A percentile compares a stretch with the other conserved stretches of the same genome.
These are phyloP conservation scores for Aspergillus oerlinghausenensis DNA, from an alignment of 2,329 filamentous ascomycete species.

Conservation along the genomic window DNA sequence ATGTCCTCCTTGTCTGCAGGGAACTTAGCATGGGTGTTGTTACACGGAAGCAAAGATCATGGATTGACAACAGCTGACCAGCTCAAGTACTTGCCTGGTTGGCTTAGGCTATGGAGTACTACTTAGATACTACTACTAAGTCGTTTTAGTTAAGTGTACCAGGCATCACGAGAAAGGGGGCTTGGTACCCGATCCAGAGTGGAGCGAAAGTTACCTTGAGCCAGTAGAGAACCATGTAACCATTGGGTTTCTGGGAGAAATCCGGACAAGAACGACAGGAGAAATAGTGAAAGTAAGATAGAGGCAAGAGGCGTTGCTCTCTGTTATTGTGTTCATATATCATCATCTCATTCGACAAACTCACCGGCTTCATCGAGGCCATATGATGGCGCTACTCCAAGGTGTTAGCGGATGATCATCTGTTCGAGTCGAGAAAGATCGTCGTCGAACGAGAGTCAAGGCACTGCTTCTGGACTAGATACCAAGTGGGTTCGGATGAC, in stretches of 20 bases:
- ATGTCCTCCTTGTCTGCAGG: neutral
- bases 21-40: neutral
- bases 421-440: neutral
- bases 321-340: neutral
- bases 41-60: neutral
- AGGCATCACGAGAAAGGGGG: neutral
- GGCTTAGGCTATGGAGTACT: neutral
- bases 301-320: neutral
- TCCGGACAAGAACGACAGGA: neutral
- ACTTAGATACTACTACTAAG: neutral
- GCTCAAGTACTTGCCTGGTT: neutral
- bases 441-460: neutral
- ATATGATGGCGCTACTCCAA: neutral
- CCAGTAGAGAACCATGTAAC: neutral
- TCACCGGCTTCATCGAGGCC: neutral
- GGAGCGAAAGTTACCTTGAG: neutral
- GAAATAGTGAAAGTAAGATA: neutral
- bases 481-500: neutral
- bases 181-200: conserved; percentile 6
- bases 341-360: neutral
- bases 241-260: neutral
- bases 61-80: neutral
- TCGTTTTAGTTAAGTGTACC: neutral
- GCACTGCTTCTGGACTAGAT: neutral
- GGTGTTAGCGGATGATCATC: neutral